Evolutionary conservation across 78 protist species (phyloP).

Genomic region (Tieghemostelium lacteum): DNA sequence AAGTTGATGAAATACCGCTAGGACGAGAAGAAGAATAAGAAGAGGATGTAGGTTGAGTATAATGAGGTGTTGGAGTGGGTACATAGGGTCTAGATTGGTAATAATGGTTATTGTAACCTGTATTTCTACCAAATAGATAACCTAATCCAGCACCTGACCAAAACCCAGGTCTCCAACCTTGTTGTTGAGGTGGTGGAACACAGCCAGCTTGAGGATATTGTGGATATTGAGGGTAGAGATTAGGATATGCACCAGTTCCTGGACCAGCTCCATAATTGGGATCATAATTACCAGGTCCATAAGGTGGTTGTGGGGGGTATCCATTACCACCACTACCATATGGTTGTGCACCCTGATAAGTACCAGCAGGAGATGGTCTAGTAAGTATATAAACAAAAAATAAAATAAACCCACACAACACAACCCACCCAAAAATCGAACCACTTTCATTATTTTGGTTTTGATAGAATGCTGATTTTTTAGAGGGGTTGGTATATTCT

Average conservation of each 20-base stretch:
- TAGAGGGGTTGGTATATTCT: constrained; percentile 10
- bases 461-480: constrained; percentile 14
- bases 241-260: neutral
- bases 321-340: neutral
- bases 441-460: neutral
- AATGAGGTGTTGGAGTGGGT: neutral
- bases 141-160: constrained; percentile 23
- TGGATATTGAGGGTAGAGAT: too few species aligned
- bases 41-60: neutral
- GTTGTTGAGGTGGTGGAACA: neutral
- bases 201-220: constrained; percentile 1
- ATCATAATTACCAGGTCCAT: neutral
- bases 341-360: neutral
- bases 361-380: neutral
- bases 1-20: constrained; percentile 40
- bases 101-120: neutral
- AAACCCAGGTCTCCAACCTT: constrained; percentile 3
- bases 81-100: neutral
- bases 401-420: neutral
- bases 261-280: neutral
- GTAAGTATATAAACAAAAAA: neutral
- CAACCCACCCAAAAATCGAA: neutral
- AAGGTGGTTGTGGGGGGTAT: neutral
- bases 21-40: neutral
- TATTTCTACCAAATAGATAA: constrained; percentile 22